Evolutionary conservation across 1,284 basidiomycete species (phyloP).

Genomic region (Pseudozyma sp.): DNA sequence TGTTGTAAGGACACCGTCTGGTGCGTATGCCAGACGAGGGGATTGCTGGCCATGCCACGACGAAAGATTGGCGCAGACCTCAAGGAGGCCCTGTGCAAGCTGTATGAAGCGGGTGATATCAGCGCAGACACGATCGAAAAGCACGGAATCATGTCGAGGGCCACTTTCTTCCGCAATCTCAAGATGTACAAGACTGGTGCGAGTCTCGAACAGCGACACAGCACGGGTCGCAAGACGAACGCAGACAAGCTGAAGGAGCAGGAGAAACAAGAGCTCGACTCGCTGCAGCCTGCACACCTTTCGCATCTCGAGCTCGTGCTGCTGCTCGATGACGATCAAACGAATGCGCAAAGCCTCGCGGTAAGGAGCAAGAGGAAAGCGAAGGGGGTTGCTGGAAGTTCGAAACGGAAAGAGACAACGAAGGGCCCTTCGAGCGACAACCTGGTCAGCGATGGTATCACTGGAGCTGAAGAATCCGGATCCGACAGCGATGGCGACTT

Average conservation of each 20-base stretch:
- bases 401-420: conserved; percentile 14
- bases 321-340: conserved; percentile 34
- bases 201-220: conserved; percentile 50
- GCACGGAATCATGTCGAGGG: conserved; percentile 52
- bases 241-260: conserved; percentile 51
- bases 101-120: conserved; percentile 52
- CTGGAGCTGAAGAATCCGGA: conserved; percentile 18
- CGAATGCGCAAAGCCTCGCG: not conserved
- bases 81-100: conserved; percentile 54
- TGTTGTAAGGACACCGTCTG: no score
- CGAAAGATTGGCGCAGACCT: conserved; percentile 55
- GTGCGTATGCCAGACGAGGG: not conserved
- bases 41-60: conserved; percentile 30
- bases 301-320: conserved; percentile 34
- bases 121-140: conserved; percentile 51
- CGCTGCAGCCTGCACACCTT: conserved; percentile 28
- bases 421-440: conserved; percentile 8
- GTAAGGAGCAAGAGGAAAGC: conserved; percentile 19
- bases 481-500: conserved; percentile 33
- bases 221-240: conserved; percentile 51
- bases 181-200: conserved; percentile 51
- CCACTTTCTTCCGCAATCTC: conserved; percentile 51
- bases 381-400: conserved; percentile 7
- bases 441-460: not conserved
- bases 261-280: conserved; percentile 39